phyloP scores from a whole-genome alignment of 2,329 filamentous ascomycete genomes.

The Cadophora luteo-olivacea region DNA sequence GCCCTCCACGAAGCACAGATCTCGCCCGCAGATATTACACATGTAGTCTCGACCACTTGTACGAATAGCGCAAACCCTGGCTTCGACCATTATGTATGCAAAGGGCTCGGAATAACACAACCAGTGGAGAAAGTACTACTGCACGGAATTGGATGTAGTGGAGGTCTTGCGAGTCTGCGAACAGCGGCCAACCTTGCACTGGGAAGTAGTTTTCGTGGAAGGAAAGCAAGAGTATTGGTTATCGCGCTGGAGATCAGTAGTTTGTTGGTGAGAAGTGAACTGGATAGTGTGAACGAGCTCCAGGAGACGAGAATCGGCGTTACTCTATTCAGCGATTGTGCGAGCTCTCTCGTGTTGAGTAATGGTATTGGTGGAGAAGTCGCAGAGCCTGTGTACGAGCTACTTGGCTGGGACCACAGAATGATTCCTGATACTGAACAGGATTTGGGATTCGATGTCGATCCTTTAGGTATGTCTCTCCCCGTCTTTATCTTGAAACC shows the following conservation, averaged over 20 bases:
- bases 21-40: constrained; percentile 62
- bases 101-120: constrained; percentile 61
- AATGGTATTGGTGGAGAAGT: constrained; percentile 61
- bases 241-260: constrained; percentile 69
- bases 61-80: constrained; percentile 74
- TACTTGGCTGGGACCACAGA: constrained; percentile 70
- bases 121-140: constrained; percentile 69
- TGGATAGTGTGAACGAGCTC: constrained; percentile 64
- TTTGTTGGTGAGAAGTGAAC: constrained; percentile 66
- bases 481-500: constrained; percentile 3
- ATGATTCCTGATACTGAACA: constrained; percentile 66
- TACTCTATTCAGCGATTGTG: constrained; percentile 73
- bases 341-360: constrained; percentile 68
- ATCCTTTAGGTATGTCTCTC: constrained; percentile 59
- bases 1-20: constrained; percentile 62
- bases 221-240: constrained; percentile 68
- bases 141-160: constrained; percentile 71
- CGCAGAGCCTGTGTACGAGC: constrained; percentile 56
- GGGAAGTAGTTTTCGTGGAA: constrained; percentile 63
- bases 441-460: constrained; percentile 70
- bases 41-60: constrained; percentile 71
- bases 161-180: constrained; percentile 65
- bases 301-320: constrained; percentile 70
- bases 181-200: constrained; percentile 72
- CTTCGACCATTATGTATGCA: constrained; percentile 70